Base-by-base conservation (phyloP, 495 filamentous ascomycete species). In the Penicillium canescens region DNA sequence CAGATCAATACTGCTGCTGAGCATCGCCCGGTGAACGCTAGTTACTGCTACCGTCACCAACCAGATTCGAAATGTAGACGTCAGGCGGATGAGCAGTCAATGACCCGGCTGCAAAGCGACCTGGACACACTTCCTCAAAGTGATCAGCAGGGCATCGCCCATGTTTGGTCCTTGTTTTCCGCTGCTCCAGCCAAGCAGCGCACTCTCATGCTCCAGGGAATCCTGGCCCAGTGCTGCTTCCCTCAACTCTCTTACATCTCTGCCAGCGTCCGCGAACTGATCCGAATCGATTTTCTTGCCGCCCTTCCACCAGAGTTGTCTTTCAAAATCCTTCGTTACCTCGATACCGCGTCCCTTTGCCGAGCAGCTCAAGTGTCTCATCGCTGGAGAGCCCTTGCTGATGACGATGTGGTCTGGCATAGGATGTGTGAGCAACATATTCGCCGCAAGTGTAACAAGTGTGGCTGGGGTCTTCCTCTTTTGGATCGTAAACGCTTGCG, bases 381-480 rank as follows among this genome's bases (percentile, higher is more conserved):
- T 50, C 80, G 85, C 51, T 99, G 94, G 94, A 82, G 88, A 51
- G 79, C 79, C 46, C 69, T 99, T 23, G 94, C 94, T 2, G 95
- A 97, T 67, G 92, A 96, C 64, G 93, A 99, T 71, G 87, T 96
- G 21, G 94, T 99, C 2, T 99, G 94, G 94, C 93, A 97, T 59
- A 87, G 86, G 50, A 98, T 99, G 93, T 99, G 94, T 64, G 92
- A 97, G 74, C 94, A 99, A 63, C 94, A 99, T 62, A 98, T 96
- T 48, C 91, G 94, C 60, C 81, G 92, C 44, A 98, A 96, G 67
- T 99, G 94, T 72, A 92, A 86, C 43, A 97, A 96, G 66, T 99
- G 94, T 63, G 93, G 95, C 13, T 96, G 91, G 92, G 94, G 94
- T 3, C 68, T 99, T 42, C 94, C 94, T 40, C 75, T 94, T 42